Evolutionary conservation across 2,329 filamentous ascomycete species (phyloP).

Genomic region (Paecilomyces fulvus): DNA sequence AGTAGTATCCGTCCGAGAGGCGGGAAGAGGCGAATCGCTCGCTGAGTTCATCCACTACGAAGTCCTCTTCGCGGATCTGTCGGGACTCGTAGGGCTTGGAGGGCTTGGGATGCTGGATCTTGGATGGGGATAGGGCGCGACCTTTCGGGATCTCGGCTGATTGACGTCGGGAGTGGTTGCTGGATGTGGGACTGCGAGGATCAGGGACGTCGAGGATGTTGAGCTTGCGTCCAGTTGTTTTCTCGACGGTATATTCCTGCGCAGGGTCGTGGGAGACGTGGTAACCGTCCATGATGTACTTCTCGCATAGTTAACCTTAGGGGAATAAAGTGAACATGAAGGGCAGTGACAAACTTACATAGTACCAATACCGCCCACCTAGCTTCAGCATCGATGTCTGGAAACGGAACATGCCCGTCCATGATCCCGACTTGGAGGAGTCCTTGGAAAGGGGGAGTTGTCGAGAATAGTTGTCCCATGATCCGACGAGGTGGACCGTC

Average conservation of each 20-base stretch:
- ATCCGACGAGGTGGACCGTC: slow-evolving; percentile 93
- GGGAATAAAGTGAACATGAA: neutral
- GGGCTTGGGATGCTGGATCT: slow-evolving; percentile 87
- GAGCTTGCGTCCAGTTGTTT: slow-evolving; percentile 90
- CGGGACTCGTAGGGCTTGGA: slow-evolving; percentile 79
- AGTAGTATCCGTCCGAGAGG: slow-evolving; percentile 63
- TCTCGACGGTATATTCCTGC: slow-evolving; percentile 80
- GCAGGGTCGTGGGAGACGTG: slow-evolving; percentile 95
- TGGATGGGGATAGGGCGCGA: slow-evolving; percentile 75
- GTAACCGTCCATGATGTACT: slow-evolving; percentile 98
- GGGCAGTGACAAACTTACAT: slow-evolving; percentile 44
- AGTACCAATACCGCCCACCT: slow-evolving; percentile 98
- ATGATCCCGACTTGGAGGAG: slow-evolving; percentile 75
- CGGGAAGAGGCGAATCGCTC: slow-evolving; percentile 65
- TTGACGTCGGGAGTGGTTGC: slow-evolving; percentile 35
- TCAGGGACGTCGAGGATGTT: slow-evolving; percentile 92
- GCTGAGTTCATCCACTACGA: slow-evolving; percentile 72
- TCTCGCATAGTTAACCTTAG: slow-evolving; percentile 8
- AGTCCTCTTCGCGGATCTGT: slow-evolving; percentile 76
- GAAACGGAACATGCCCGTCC: slow-evolving; percentile 96
- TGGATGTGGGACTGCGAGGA: slow-evolving; percentile 32
- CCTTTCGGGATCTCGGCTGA: slow-evolving; percentile 72
- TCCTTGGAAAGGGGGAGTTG: slow-evolving; percentile 94
- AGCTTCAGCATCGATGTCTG: slow-evolving; percentile 76
- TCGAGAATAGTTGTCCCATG: slow-evolving; percentile 94